phyloP scores from a whole-genome alignment of 2,329 filamentous ascomycete species.

The Colletotrichum shisoi region DNA sequence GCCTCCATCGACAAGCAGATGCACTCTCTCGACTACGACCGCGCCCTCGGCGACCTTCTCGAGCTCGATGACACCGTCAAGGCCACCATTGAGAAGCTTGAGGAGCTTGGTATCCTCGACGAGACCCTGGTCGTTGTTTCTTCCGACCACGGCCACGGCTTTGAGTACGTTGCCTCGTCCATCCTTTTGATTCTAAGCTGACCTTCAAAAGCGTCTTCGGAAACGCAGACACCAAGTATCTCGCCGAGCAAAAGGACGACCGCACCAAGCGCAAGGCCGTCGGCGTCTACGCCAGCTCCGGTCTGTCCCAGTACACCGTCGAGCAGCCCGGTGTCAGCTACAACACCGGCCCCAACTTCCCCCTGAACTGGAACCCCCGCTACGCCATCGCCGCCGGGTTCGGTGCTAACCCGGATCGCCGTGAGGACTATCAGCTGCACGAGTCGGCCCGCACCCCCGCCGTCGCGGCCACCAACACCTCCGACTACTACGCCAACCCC shows the following conservation, averaged over 20 bases:
- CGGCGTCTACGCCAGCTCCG: constrained; percentile 76
- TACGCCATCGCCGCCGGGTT: constrained; percentile 81
- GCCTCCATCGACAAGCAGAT: constrained; percentile 91
- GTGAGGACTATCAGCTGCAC: constrained; percentile 79
- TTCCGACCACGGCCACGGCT: constrained; percentile 89
- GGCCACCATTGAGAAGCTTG: constrained; percentile 75
- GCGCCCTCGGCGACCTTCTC: constrained; percentile 82
- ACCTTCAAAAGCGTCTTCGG: constrained; percentile 68
- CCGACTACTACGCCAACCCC: constrained; percentile 72
- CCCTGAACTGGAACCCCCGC: constrained; percentile 82
- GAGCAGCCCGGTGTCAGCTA: constrained; percentile 69
- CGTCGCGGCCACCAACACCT: constrained; percentile 56
- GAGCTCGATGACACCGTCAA: constrained; percentile 85
- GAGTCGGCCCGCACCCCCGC: constrained; percentile 68
- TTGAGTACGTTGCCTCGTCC: constrained; percentile 60
- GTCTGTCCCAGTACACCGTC: constrained; percentile 76
- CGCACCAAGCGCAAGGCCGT: constrained; percentile 79
- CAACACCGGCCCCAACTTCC: constrained; percentile 78
- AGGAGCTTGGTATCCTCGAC: constrained; percentile 70
- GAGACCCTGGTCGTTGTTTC: constrained; percentile 82
- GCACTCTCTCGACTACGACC: constrained; percentile 85
- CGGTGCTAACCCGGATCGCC: constrained; percentile 74
- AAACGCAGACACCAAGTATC: constrained; percentile 80
- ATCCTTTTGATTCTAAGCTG: background rate
- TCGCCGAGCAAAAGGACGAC: constrained; percentile 69